Conservation (phyloP, 257 asterid genomes). For the Solanum appendiculatum region DNA sequence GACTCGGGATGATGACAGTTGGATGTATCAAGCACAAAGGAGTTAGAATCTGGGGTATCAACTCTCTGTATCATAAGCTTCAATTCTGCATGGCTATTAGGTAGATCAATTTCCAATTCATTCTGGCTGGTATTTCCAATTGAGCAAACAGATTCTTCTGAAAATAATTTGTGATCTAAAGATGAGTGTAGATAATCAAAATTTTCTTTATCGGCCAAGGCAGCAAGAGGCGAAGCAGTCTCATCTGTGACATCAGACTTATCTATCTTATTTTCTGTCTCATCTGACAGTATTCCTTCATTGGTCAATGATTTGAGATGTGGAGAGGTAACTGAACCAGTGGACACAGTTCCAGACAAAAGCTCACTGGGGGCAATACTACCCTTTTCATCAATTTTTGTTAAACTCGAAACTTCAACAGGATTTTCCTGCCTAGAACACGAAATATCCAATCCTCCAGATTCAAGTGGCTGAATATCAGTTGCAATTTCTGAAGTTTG, state of each 20-base stretch:
- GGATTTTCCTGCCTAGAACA: constrained; percentile 15
- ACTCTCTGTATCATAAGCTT: constrained; percentile 9
- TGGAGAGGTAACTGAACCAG: constrained; percentile 4
- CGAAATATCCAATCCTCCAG: constrained; percentile 14
- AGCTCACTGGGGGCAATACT: constrained; percentile 8
- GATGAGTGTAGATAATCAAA: constrained; percentile 11
- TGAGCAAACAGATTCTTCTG: constrained; percentile 20
- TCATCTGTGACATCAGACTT: constrained; percentile 12
- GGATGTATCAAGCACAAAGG: constrained; percentile 3
- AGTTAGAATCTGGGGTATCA: constrained; percentile 5
- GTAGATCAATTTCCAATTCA: constrained; percentile 20
- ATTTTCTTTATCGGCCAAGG: constrained; percentile 9
- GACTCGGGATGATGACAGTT: constrained; percentile 8
- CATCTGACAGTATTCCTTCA: constrained; percentile 16
- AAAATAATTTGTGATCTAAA: constrained; percentile 11
- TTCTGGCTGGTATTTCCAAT: constrained; percentile 16
- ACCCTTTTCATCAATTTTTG: constrained; percentile 13
- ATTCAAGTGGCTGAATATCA: constrained; percentile 5
- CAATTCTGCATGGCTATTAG: constrained; percentile 16
- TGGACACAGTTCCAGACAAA: constrained; percentile 17
- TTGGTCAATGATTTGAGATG: constrained; percentile 15
- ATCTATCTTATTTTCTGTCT: constrained; percentile 13
- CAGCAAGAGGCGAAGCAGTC: constrained; percentile 12
- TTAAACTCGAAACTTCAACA: constrained; percentile 13
- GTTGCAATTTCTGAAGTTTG: background rate